phyloP scores from a whole-genome alignment of 768 basidiomycete species.

The Daedaleopsis sinensis region DNA sequence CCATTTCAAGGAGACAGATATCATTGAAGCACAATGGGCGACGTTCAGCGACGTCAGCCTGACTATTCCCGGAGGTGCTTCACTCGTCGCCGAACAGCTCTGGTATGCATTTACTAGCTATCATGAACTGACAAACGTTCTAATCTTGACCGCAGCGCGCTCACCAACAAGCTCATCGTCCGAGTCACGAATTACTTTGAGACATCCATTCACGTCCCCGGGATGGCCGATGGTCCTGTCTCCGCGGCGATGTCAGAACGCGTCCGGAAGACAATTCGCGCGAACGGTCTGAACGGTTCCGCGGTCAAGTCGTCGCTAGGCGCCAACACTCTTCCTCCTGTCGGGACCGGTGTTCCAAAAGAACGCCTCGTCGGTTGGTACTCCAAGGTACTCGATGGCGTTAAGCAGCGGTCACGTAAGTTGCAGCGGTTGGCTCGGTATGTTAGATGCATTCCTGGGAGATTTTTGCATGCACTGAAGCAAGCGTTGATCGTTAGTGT shows the following conservation, averaged over 20 bases:
- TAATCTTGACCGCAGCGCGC: constrained; percentile 53
- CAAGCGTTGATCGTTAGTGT: constrained; percentile 43
- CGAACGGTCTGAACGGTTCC: constrained; percentile 15
- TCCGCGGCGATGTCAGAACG: constrained; percentile 12
- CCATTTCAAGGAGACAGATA: constrained; percentile 97
- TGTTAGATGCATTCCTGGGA: constrained; percentile 20
- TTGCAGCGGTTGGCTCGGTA: constrained; percentile 91
- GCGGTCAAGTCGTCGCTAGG: constrained; percentile 26
- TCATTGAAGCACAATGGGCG: constrained; percentile 96
- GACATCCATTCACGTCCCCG: constrained; percentile 83
- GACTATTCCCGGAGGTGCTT: constrained; percentile 83
- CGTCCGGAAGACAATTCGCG: constrained; percentile 27
- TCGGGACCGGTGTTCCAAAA: constrained; percentile 64
- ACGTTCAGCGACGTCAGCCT: constrained; percentile 93
- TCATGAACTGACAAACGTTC: constrained; percentile 1
- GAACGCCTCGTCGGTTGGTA: constrained; percentile 90
- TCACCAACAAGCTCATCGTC: constrained; percentile 91
- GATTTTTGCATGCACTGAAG: not conserved
- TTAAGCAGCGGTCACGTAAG: constrained; percentile 89
- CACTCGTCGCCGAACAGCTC: constrained; percentile 92
- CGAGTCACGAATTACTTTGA: constrained; percentile 95
- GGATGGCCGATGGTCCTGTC: constrained; percentile 37
- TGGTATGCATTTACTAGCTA: constrained; percentile 57
- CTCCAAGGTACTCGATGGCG: constrained; percentile 89
- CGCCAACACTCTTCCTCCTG: constrained; percentile 19